Conservation (phyloP, 805 yeast genomes). For the Monosporozyma aerobia region DNA sequence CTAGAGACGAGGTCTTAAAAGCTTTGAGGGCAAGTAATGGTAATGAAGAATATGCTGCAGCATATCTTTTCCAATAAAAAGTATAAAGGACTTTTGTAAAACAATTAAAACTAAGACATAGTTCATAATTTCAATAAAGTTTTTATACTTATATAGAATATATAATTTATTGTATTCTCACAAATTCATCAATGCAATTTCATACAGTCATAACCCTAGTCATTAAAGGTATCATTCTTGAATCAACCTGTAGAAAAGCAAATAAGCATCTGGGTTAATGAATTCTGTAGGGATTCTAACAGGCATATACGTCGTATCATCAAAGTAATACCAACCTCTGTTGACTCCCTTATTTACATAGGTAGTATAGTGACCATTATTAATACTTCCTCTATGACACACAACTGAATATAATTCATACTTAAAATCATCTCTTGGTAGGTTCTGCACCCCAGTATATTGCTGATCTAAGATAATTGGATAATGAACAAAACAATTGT, state of each 20-base stretch:
- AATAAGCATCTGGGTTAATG: constrained; percentile 69
- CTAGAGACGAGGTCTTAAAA: constrained; percentile 47
- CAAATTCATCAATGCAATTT: background rate
- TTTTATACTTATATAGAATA: background rate
- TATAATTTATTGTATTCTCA: background rate
- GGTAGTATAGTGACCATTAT: constrained; percentile 84
- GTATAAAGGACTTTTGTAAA: background rate
- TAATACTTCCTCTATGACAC: constrained; percentile 71
- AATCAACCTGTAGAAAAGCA: constrained; percentile 50
- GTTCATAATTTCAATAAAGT: background rate
- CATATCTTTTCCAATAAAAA: constrained; percentile 43
- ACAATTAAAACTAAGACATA: background rate
- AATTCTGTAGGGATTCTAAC: constrained; percentile 44
- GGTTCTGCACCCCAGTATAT: constrained; percentile 45
- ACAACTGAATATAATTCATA: constrained; percentile 75
- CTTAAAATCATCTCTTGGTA: constrained; percentile 22
- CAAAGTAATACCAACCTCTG: constrained; percentile 72
- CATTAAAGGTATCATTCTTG: background rate
- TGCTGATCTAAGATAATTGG: constrained; percentile 56
- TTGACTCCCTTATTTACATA: constrained; percentile 54
- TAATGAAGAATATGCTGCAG: constrained; percentile 80
- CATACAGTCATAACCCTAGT: background rate
- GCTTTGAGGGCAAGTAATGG: constrained; percentile 66
- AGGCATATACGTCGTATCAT: constrained; percentile 59
- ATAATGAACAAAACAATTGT: constrained; percentile 58